Conservation (phyloP, 805 yeast genomes). For the Schizosaccharomyces japonicus region DNA sequence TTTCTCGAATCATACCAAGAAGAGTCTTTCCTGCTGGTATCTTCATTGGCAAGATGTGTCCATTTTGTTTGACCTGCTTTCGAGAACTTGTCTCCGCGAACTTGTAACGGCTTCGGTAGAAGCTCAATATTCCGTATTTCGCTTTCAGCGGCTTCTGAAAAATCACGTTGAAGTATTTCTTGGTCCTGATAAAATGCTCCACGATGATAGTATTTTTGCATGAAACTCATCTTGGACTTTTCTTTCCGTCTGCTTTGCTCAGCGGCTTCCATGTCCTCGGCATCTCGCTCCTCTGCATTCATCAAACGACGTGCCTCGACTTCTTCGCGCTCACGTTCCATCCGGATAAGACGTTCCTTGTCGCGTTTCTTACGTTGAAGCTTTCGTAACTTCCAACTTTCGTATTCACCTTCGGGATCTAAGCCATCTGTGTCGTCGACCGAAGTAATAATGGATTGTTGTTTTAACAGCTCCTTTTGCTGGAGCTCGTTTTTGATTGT, state of each 20-base stretch:
- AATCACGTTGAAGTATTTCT: conserved; percentile 13
- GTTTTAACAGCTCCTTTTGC: not conserved
- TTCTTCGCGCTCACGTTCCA: conserved; percentile 19
- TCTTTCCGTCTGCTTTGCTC: conserved; percentile 9
- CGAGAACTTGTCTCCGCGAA: conserved; percentile 14
- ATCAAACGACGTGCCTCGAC: conserved; percentile 14
- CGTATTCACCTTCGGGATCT: conserved; percentile 26
- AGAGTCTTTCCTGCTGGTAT: conserved; percentile 11
- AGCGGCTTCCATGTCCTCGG: conserved; percentile 9
- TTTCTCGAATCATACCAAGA: conserved; percentile 1
- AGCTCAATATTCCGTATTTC: conserved; percentile 14
- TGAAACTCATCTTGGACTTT: conserved; percentile 6
- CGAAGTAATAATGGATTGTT: conserved; percentile 3
- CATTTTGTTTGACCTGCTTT: conserved; percentile 15
- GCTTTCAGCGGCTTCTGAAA: conserved; percentile 14
- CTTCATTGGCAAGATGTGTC: conserved; percentile 15
- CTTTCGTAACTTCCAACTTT: conserved; percentile 23
- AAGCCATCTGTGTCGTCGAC: conserved; percentile 39
- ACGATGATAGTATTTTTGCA: conserved; percentile 15
- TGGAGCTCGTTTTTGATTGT: conserved; percentile 6
- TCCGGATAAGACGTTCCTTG: conserved; percentile 14
- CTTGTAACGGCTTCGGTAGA: conserved; percentile 15
- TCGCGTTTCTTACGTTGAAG: conserved; percentile 20
- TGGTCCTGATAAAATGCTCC: conserved; percentile 15
- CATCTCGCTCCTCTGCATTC: conserved; percentile 13